phyloP scores from a whole-genome alignment of 2,329 filamentous ascomycete genomes.

The Malbranchea cinnamomea region DNA sequence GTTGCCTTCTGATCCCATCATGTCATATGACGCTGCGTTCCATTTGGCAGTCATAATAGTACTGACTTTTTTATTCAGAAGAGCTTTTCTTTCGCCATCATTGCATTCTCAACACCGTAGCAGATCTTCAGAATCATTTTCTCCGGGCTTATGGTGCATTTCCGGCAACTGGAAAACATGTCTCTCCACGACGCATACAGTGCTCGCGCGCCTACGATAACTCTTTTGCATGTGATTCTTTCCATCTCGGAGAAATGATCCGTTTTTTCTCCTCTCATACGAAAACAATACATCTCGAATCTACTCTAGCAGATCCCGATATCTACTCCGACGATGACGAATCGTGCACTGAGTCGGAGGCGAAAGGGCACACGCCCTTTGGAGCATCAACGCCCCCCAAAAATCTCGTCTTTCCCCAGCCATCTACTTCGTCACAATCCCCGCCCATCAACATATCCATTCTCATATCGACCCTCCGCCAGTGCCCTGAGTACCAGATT shows the following conservation, averaged over 20 bases:
- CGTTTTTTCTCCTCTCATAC: slow-evolving; percentile 28
- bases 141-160: slow-evolving; percentile 24
- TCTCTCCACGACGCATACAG: slow-evolving; percentile 15
- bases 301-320: slow-evolving; percentile 23
- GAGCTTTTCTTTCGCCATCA: slow-evolving; percentile 29
- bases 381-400: too few species aligned
- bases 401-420: too few species aligned
- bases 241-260: slow-evolving; percentile 30
- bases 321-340: slow-evolving; percentile 9
- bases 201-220: slow-evolving; percentile 28
- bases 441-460: slow-evolving; percentile 17
- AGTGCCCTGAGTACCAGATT: slow-evolving; percentile 29
- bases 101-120: slow-evolving; percentile 27
- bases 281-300: slow-evolving; percentile 28
- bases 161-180: slow-evolving; percentile 9
- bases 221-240: slow-evolving; percentile 28
- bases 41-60: background rate
- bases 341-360: background rate
- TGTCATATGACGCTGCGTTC: background rate
- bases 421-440: too few species aligned
- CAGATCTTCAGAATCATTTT: slow-evolving; percentile 28
- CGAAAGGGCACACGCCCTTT: slow-evolving; percentile 2
- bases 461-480: slow-evolving; percentile 24
- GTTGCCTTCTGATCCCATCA: background rate
- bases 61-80: slow-evolving; percentile 15